A percentile compares a stretch with the other conserved stretches of the same genome.
Evolutionary conservation across 768 basidiomycete genomes (phyloP).

Genomic region (Psilocybe cubensis): DNA sequence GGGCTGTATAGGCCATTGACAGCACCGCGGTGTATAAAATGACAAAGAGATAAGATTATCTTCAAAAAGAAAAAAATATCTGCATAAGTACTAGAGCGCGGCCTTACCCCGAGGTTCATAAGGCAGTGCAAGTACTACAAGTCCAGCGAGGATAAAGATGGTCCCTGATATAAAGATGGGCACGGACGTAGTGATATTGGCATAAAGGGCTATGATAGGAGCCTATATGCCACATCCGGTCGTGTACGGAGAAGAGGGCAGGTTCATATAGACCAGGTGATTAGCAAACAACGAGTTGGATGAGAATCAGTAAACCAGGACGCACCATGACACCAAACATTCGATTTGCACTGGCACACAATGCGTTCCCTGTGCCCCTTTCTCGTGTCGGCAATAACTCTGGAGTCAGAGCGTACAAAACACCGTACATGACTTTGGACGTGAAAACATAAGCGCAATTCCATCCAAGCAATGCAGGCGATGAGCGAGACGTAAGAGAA

Average conservation of each 20-base stretch:
- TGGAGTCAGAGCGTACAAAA: constrained; percentile 70
- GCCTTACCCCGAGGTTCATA: constrained; percentile 73
- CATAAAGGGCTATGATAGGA: constrained; percentile 70
- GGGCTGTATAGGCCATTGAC: too few relatives aligned
- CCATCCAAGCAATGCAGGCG: constrained; percentile 73
- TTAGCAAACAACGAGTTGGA: neutral
- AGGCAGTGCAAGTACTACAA: constrained; percentile 62
- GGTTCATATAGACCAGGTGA: constrained; percentile 20
- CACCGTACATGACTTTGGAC: constrained; percentile 74
- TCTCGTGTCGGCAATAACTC: constrained; percentile 74
- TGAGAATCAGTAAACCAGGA: too few relatives aligned
- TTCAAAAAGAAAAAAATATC: too few relatives aligned
- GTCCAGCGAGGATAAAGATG: constrained; percentile 62
- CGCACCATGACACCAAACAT: neutral
- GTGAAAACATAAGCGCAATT: constrained; percentile 75
- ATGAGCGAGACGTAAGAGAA: constrained; percentile 74
- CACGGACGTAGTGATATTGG: constrained; percentile 60
- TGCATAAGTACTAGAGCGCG: constrained; percentile 43
- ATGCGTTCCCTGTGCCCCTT: constrained; percentile 70
- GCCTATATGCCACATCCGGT: constrained; percentile 45
- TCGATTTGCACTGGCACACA: neutral
- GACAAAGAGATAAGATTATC: too few relatives aligned
- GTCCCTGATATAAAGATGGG: constrained; percentile 76
- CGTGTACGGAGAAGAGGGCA: neutral
- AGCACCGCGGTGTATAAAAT: too few relatives aligned